Base-by-base conservation (phyloP, 2,329 filamentous ascomycete genomes). In the Xylariaceae sp. region DNA sequence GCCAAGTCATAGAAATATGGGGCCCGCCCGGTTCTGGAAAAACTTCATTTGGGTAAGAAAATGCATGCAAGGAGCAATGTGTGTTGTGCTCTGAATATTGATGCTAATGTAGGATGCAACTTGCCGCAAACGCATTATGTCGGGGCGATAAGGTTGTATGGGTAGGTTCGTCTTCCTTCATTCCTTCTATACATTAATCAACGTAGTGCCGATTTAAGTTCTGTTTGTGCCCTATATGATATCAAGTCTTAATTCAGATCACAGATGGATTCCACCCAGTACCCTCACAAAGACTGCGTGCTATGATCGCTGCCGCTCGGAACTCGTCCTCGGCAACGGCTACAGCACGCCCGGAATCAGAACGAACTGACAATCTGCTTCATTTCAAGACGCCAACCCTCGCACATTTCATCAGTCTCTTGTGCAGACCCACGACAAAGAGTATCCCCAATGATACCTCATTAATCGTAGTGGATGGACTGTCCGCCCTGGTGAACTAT, bases 21-120 rank as follows among this genome's bases (percentile, higher is more conserved):
- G 93, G 93, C 0, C 91, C 93, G 10, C 89, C 91, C 7, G 93
- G 92, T 1, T 84, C 84, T 21, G 93, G 93, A 26, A 97, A 96
- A 79, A 96, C 91, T 3, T 81, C 88, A 12, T 77, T 97, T 65
- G 89, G 88, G 89, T 93, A 79, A 75, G 84, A 75, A 45, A 3
- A 5, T 29, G 16, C 29, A 14, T 7, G 19, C 20, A 23, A 18
- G 43, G 1, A 20, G 21, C 52, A 40, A 48, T 29, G 44, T 26
- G 16, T 2, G 37, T 7, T n/a, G 44, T 47, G 41, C 57, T 54
- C 54, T 64, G 18, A 63, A 52, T 21, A 4, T 52, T n/a, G 19
- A 46, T n/a, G 48, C n/a, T n/a, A n/a, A n/a, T n/a, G 50, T 70
- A 93, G 90, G 37, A 81, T 93, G 65, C 90, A 91, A 69, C 75